Conservation (phyloP, 2,329 filamentous ascomycete genomes). For the Fusarium tjaetaba region DNA sequence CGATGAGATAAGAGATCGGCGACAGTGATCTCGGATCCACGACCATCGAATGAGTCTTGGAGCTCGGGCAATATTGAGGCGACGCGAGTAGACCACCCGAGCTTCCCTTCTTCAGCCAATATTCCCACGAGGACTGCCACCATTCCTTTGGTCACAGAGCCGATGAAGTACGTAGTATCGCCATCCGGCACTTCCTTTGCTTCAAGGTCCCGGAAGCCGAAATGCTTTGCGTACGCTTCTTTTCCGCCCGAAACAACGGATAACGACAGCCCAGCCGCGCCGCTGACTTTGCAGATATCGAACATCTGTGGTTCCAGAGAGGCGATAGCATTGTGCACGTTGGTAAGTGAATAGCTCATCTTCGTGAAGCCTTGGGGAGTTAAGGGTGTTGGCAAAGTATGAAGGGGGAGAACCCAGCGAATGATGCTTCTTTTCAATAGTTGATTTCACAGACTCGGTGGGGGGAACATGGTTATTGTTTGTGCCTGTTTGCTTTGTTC, state of each 20-base stretch:
- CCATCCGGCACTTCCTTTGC: background rate
- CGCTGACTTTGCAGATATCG: background rate
- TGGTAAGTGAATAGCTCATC: fast-evolving
- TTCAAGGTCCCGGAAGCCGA: background rate
- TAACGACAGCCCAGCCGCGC: fast-evolving
- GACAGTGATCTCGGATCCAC: background rate
- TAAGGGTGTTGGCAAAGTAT: background rate
- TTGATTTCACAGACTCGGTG: fast-evolving
- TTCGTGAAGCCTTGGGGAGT: too few relatives aligned
- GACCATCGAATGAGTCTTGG: fast-evolving
- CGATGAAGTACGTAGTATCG: background rate
- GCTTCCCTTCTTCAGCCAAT: background rate
- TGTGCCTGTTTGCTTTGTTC: background rate
- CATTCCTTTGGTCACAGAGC: background rate
- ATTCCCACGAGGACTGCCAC: fast-evolving
- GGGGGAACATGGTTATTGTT: background rate
- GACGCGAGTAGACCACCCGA: background rate
- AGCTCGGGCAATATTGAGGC: background rate
- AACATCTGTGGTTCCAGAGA: background rate
- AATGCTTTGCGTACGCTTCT: background rate
- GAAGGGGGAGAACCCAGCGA: background rate
- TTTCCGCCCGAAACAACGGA: background rate
- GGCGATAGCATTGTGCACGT: fast-evolving
- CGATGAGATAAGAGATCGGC: background rate
- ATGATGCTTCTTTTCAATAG: background rate